Evolutionary conservation across 768 basidiomycete genomes (phyloP).

Genomic region (Russula compacta): DNA sequence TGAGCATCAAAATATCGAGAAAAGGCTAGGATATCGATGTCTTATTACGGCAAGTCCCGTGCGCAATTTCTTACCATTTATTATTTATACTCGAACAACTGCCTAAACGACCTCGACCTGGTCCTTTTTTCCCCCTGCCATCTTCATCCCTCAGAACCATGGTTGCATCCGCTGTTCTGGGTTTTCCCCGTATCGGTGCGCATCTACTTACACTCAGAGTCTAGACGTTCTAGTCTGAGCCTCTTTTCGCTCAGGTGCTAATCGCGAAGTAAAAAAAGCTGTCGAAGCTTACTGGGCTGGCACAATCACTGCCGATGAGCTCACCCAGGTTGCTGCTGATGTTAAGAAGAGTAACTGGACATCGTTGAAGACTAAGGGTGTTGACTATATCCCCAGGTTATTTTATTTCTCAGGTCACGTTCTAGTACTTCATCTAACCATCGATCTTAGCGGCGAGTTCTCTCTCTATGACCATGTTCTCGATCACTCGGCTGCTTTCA

Average conservation of each 20-base stretch:
- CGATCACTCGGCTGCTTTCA: slow-evolving; percentile 93
- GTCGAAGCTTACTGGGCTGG: slow-evolving; percentile 98
- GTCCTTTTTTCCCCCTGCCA: slow-evolving; percentile 11
- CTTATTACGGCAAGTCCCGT: slow-evolving; percentile 11
- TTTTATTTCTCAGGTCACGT: slow-evolving; percentile 21
- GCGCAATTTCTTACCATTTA: slow-evolving; percentile 11
- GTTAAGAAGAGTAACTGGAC: slow-evolving; percentile 87
- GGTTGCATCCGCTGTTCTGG: slow-evolving; percentile 80
- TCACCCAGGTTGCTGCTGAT: slow-evolving; percentile 79
- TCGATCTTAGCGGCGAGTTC: slow-evolving; percentile 77
- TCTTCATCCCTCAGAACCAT: slow-evolving; percentile 32
- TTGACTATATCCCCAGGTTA: slow-evolving; percentile 88
- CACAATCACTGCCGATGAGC: slow-evolving; percentile 79
- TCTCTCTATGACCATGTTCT: slow-evolving; percentile 98
- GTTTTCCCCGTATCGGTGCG: slow-evolving; percentile 86
- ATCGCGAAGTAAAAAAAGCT: slow-evolving; percentile 96
- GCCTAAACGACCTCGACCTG: neutral
- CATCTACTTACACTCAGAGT: slow-evolving; percentile 4
- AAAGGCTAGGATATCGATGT: neutral
- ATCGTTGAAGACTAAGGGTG: slow-evolving; percentile 72
- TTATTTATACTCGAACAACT: neutral
- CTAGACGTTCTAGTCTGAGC: neutral
- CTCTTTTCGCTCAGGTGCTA: slow-evolving; percentile 50
- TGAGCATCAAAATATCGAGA: too few relatives aligned
- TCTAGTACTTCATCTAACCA: slow-evolving; percentile 17